Conservation (phyloP, 129 eudicot genomes). For the Daucus carota region DNA sequence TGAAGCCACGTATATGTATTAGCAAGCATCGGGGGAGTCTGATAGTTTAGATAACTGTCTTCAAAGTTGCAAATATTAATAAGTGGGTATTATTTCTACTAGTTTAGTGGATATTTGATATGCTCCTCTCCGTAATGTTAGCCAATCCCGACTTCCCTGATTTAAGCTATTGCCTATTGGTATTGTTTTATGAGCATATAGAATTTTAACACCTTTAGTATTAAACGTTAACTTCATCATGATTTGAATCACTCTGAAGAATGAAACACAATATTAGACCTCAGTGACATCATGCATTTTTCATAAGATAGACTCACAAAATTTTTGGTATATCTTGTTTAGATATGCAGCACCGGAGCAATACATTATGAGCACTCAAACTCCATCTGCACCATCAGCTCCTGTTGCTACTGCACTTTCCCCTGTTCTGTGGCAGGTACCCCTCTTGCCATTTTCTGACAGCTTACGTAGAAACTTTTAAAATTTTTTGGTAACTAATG, state of each 20-base stretch:
- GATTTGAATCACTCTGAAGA: not conserved
- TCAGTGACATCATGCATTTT: not conserved
- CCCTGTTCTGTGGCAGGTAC: constrained; percentile 97
- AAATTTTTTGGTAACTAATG: not conserved
- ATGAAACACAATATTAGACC: not conserved
- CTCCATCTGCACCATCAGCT: constrained; percentile 98
- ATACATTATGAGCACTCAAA: constrained; percentile 98
- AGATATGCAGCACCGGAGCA: constrained; percentile 99
- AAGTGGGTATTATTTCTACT: not conserved
- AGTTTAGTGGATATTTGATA: not conserved
- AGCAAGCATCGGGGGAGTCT: not conserved
- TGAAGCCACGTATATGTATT: not conserved
- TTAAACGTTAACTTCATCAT: not conserved
- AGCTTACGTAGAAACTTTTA: not conserved
- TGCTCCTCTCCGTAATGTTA: not conserved
- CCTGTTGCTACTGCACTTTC: constrained; percentile 97
- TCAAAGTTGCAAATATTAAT: not conserved
- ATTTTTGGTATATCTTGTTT: not conserved
- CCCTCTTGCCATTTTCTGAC: constrained; percentile 6
- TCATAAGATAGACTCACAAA: not conserved
- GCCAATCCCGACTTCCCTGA: not conserved
- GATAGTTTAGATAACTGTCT: not conserved
- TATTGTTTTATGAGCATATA: not conserved
- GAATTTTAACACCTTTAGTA: not conserved
- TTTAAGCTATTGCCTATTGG: not conserved